A percentile compares a stretch with the other conserved stretches of the same genome.
phyloP scores from a whole-genome alignment of 2,329 filamentous ascomycete species.

The Aspergillus sclerotialis region DNA sequence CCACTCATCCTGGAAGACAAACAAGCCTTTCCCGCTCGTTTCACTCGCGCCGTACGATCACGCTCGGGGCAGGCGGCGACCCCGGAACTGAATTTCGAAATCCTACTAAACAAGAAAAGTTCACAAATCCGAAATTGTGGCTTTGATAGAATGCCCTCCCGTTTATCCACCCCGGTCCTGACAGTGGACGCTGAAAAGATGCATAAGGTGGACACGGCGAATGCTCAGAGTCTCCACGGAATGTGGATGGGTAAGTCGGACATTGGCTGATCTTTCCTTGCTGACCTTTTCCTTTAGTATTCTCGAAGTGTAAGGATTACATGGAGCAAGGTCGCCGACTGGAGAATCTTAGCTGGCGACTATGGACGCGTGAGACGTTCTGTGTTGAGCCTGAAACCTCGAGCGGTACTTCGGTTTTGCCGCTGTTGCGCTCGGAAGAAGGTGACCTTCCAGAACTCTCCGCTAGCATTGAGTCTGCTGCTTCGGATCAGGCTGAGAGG shows the following conservation, averaged over 20 bases:
- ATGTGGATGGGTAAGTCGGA: constrained; percentile 84
- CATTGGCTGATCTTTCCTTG: constrained; percentile 2
- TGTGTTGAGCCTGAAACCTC: constrained; percentile 63
- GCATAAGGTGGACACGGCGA: constrained; percentile 88
- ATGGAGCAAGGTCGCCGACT: constrained; percentile 86
- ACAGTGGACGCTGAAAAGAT: constrained; percentile 88
- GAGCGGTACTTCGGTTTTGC: constrained; percentile 45
- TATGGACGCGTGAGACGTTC: constrained; percentile 91
- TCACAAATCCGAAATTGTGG: constrained; percentile 15
- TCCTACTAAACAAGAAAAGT: constrained; percentile 3
- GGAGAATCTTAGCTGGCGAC: constrained; percentile 91
- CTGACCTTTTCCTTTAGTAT: constrained; percentile 53
- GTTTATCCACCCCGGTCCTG: constrained; percentile 76
- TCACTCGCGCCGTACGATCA: constrained; percentile 35
- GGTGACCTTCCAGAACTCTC: constrained; percentile 64
- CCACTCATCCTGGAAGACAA: constrained; percentile 4
- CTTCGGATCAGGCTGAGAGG: constrained; percentile 53
- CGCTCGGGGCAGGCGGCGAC: constrained; percentile 38
- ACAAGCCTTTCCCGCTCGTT: constrained; percentile 10
- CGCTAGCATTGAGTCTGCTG: constrained; percentile 67
- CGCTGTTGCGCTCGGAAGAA: constrained; percentile 39
- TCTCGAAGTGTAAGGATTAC: constrained; percentile 88
- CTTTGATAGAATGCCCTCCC: constrained; percentile 64
- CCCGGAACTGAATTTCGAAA: constrained; percentile 25
- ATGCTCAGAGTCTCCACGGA: constrained; percentile 87